These are phyloP conservation scores for Wickerhamiella shivajii DNA, from an alignment of 805 yeast species.

Conservation along the genomic window DNA sequence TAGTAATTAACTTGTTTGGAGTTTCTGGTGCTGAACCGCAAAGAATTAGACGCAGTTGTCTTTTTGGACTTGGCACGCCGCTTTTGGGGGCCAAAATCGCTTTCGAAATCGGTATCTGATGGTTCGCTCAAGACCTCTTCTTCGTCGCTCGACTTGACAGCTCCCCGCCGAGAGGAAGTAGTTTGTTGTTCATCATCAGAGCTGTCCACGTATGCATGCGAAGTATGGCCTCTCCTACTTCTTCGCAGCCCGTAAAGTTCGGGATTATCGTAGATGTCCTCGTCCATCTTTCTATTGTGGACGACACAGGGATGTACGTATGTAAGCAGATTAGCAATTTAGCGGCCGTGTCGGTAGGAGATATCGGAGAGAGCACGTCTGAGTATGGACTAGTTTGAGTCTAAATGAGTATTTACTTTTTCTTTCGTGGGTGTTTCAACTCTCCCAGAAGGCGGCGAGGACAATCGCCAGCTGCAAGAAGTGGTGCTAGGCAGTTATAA, in stretches of 20 bases:
- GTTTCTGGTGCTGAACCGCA: conserved; percentile 66
- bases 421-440: too few relatives aligned
- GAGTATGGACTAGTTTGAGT: too few relatives aligned
- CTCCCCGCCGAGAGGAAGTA: background rate
- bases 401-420: too few relatives aligned
- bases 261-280: conserved; percentile 14
- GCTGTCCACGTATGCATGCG: conserved; percentile 12
- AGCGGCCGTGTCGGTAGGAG: too few relatives aligned
- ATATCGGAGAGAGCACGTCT: too few relatives aligned
- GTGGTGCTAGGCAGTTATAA: too few relatives aligned
- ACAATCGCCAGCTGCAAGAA: too few relatives aligned
- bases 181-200: conserved; percentile 16
- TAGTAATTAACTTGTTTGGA: conserved; percentile 59
- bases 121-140: conserved; percentile 5
- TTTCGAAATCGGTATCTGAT: conserved; percentile 4
- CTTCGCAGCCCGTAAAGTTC: conserved; percentile 32
- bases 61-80: background rate
- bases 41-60: conserved; percentile 12
- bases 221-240: conserved; percentile 24
- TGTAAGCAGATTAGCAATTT: too few relatives aligned
- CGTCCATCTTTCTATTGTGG: too few relatives aligned
- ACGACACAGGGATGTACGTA: too few relatives aligned
- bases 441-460: too few relatives aligned
- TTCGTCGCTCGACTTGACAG: conserved; percentile 8
- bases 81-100: conserved; percentile 1